Base-by-base conservation (phyloP, 805 yeast species). In the Kodamaea sagamina region DNA sequence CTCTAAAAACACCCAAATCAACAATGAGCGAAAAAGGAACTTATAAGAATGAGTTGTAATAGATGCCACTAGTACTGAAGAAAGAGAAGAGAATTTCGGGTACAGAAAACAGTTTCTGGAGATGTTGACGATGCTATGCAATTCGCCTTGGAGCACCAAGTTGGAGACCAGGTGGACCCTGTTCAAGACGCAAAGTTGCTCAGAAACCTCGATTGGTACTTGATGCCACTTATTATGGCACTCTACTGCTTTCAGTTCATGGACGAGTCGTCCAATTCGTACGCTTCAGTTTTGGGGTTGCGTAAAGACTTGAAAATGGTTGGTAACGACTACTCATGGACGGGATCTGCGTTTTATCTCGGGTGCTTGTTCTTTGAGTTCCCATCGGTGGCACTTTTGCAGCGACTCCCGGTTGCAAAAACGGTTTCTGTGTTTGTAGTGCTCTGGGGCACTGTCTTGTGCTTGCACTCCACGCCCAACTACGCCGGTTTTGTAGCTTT, bases 351-450 rank as follows among this genome's bases (percentile, higher is more conserved):
- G 22, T 58, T 74, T 50, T 61, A 72, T 60, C 32, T 84, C 31
- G 90, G 89, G 2, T 85, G 82, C 56, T 58, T 84, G 38, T 67
- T 65, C 6, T 82, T 79, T 54, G 83, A 79, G 52, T 62, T 75
- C 43, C 78, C 82, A 4, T 72, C 76, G 2, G 59, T 69, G 6
- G 52, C 65, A 36, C 39, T 72, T 1, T 55, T 81, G 24, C 89
- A 84, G 57, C 68, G 67, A 42, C 74, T 80, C 39, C 84, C 83
- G 2, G 68, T 84, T 48, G 73, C 81, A 4, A 79, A 77, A 49
- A 62, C 79, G 2, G 67, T 76, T 4, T 65, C 78, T 8, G 47
- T 60, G 1, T 72, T 74, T 46, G 73, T 83, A 28, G 53, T 80
- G n/a, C 32, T 77, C 0, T 84, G 90, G 89, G 89, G 89, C 16